Evolutionary conservation across 305 asterid genomes (phyloP).

Genomic region (Andrographis paniculata): DNA sequence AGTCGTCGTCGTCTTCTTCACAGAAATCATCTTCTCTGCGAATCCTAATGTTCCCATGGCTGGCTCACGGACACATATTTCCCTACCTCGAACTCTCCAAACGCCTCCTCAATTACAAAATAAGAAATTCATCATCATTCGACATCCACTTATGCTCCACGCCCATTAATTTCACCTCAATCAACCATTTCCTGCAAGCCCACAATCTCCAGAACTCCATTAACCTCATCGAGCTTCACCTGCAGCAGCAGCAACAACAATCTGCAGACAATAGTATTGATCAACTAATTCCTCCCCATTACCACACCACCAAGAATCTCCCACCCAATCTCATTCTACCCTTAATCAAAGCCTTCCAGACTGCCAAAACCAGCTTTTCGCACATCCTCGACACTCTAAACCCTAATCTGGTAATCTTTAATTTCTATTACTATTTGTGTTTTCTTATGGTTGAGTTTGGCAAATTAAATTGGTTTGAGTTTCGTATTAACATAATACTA

Average conservation of each 20-base stretch:
- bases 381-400: conserved; percentile 11
- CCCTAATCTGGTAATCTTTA: conserved; percentile 24
- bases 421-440: too few relatives aligned
- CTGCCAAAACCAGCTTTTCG: conserved; percentile 14
- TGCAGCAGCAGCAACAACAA: too few relatives aligned
- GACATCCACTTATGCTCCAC: conserved; percentile 19
- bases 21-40: not conserved
- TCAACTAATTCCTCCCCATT: too few relatives aligned
- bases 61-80: conserved; percentile 21
- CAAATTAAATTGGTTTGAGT: too few relatives aligned
- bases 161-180: conserved; percentile 13
- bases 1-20: too few relatives aligned
- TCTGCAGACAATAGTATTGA: too few relatives aligned
- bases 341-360: conserved; percentile 18
- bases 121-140: conserved; percentile 6
- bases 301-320: conserved; percentile 21
- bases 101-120: conserved; percentile 10
- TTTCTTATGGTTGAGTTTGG: too few relatives aligned
- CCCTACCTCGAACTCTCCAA: conserved; percentile 23
- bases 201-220: conserved; percentile 11
- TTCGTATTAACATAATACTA: too few relatives aligned
- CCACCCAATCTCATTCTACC: conserved; percentile 18
- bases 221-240: conserved; percentile 5
- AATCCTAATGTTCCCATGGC: conserved; percentile 20
- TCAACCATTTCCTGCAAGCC: not conserved